Conservation (phyloP, 345 rosid species). For the Dovyalis caffra region DNA sequence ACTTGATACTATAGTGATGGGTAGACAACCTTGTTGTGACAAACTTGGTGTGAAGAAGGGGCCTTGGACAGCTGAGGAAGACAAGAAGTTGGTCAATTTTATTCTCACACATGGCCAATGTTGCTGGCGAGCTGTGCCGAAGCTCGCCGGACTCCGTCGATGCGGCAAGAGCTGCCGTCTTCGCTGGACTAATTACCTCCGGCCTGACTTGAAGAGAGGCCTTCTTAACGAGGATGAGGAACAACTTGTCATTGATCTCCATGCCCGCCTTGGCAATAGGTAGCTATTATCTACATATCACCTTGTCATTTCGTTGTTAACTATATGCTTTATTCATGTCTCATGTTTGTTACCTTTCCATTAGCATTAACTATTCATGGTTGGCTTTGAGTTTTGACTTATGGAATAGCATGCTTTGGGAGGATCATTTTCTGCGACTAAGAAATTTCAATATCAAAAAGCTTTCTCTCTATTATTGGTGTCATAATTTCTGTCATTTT, state of each 20-base stretch:
- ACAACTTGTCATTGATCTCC: conserved; percentile 67
- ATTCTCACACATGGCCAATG: conserved; percentile 60
- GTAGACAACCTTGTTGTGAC: conserved; percentile 71
- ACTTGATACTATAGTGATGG: conserved; percentile 30
- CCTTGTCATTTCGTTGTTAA: not conserved
- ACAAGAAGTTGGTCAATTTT: conserved; percentile 60
- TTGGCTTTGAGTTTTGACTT: too few relatives aligned
- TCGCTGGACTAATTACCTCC: conserved; percentile 85
- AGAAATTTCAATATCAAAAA: not conserved
- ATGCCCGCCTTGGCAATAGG: conserved; percentile 74
- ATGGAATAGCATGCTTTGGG: not conserved
- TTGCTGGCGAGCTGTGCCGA: conserved; percentile 75
- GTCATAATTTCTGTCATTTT: not conserved
- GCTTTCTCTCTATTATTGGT: not conserved
- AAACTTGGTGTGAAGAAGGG: conserved; percentile 68
- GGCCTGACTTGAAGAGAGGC: conserved; percentile 75
- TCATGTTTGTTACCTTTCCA: too few relatives aligned
- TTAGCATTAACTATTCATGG: not conserved
- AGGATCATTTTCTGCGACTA: not conserved
- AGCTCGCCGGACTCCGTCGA: conserved; percentile 68
- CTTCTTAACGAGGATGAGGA: conserved; percentile 59
- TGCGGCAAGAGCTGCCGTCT: conserved; percentile 85
- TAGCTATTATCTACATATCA: conserved; percentile 1
- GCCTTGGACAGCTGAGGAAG: conserved; percentile 77
- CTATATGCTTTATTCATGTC: not conserved